Evolutionary conservation across 2,329 filamentous ascomycete genomes (phyloP), one percentile per base, ranked within the genome.

Genomic region (Pyricularia sp.): DNA sequence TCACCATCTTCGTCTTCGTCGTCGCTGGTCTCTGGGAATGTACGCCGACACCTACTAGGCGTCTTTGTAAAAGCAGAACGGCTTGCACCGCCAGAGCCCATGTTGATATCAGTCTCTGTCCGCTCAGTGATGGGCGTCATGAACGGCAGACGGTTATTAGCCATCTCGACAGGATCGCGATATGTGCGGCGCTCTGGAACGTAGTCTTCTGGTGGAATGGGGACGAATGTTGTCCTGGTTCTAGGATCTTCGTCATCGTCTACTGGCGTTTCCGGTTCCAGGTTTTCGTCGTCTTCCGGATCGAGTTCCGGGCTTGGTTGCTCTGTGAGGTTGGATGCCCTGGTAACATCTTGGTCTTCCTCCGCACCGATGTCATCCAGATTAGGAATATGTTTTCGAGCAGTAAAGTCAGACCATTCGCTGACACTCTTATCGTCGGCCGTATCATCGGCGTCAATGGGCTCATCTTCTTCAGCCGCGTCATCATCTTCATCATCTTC

Each of bases 41-140:
- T 70, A 30, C 70, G 73, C 31, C 71, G 69, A 59, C 69, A 20
- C 73, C 74, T 90, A 73, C 88, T 93, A 20, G 93, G 93, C 4
- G 93, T 96, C 79, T 95, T 97, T 66, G 88, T 85, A 68, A 68
- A 33, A 2, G 66, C 30, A 14, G 55, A 20, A 20, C 66, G 66
- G 5, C 7, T 58, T n/a, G 23, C 64, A 23, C 64, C 30, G 30
- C 7, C 33, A 2, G 66, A 63, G 20, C 42, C 30, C 55, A 68
- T 31, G 58, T 68, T 36, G n/a, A 68, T 58, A 25, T 68, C 66
- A 20, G 90, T 91, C 79, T 99, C 95, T 0, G 95, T 99, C 74
- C 93, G 90, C 78, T 99, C 95, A 1, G 95, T 94, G 72, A 99
- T 99, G 1, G 95, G 95, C 0, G 95, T 99, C 95, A 99, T 98